A percentile compares a stretch with the other conserved stretches of the same genome.
Conservation (phyloP, 2,329 filamentous ascomycete species). For the Colletotrichum cuscutae region DNA sequence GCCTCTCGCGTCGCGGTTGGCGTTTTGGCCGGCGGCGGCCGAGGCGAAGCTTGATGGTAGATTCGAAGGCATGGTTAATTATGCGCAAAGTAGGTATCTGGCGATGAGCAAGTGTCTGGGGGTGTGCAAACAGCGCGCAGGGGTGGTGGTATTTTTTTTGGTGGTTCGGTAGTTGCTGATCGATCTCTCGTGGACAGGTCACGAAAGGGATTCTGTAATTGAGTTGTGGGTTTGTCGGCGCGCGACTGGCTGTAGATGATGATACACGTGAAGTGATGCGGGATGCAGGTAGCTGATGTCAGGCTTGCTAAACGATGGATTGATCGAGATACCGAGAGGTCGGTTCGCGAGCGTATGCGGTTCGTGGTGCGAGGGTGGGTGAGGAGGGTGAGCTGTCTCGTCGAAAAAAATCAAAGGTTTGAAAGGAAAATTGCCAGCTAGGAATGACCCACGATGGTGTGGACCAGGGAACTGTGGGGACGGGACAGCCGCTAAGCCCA, state of each 20-base stretch:
- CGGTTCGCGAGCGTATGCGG: conserved; percentile 28
- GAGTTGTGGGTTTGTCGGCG: conserved; percentile 22
- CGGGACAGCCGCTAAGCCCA: not conserved
- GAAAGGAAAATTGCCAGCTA: conserved; percentile 39
- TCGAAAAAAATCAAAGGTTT: conserved; percentile 38
- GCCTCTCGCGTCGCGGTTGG: conserved; percentile 68
- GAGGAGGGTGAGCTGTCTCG: conserved; percentile 36
- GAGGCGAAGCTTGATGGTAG: conserved; percentile 87
- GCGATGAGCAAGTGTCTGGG: conserved; percentile 3
- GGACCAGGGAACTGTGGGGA: conserved; percentile 32
- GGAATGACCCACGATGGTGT: conserved; percentile 35
- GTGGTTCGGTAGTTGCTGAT: conserved; percentile 25
- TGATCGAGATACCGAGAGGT: conserved; percentile 29
- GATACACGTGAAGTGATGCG: conserved; percentile 30
- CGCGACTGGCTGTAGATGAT: conserved; percentile 19
- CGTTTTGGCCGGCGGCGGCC: conserved; percentile 80
- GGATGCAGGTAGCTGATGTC: conserved; percentile 33
- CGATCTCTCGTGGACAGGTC: conserved; percentile 31
- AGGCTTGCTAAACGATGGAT: conserved; percentile 38
- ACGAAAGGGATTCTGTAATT: conserved; percentile 25
- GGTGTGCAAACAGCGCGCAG: conserved; percentile 25
- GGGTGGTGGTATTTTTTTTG: conserved; percentile 11
- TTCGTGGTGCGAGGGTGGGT: conserved; percentile 33
- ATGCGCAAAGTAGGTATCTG: conserved; percentile 25
- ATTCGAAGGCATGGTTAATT: conserved; percentile 72